Evolutionary conservation across 768 basidiomycete genomes (phyloP).

Genomic region (Auricularia cornea): DNA sequence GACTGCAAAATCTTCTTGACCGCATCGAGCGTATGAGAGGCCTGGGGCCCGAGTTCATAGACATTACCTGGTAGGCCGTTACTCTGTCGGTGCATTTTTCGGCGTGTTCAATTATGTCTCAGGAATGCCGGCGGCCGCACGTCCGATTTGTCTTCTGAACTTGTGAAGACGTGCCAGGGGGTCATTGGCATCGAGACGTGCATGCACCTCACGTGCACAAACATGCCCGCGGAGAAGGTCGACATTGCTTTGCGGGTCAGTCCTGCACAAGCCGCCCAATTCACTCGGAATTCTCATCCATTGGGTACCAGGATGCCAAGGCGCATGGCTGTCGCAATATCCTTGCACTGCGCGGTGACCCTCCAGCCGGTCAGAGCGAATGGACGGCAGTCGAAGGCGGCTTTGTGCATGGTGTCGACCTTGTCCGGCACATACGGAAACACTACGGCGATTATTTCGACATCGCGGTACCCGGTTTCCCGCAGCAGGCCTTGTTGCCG

Average conservation of each 20-base stretch:
- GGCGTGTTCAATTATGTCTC: neutral
- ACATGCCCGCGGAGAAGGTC: slow-evolving; percentile 95
- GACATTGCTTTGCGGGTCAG: slow-evolving; percentile 82
- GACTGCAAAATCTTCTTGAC: slow-evolving; percentile 91
- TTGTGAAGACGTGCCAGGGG: slow-evolving; percentile 91
- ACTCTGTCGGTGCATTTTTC: neutral
- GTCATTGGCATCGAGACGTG: slow-evolving; percentile 93
- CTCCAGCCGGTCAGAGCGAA: slow-evolving; percentile 76
- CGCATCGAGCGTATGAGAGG: slow-evolving; percentile 98
- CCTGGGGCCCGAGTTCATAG: slow-evolving; percentile 94
- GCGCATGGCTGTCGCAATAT: slow-evolving; percentile 84
- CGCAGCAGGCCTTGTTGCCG: slow-evolving; percentile 68
- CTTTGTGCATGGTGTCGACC: slow-evolving; percentile 85
- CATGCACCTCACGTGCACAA: slow-evolving; percentile 98
- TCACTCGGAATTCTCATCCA: slow-evolving; percentile 2
- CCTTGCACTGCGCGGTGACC: slow-evolving; percentile 88
- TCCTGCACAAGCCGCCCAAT: no score
- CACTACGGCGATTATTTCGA: slow-evolving; percentile 90
- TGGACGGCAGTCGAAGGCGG: slow-evolving; percentile 92
- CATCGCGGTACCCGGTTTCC: slow-evolving; percentile 90
- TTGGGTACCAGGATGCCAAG: slow-evolving; percentile 67
- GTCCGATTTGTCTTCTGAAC: slow-evolving; percentile 85
- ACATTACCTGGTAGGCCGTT: slow-evolving; percentile 75
- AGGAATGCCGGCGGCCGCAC: slow-evolving; percentile 98
- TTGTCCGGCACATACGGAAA: slow-evolving; percentile 78